Evolutionary conservation across 2,329 filamentous ascomycete species (phyloP).

Genomic region (Lecanoromycetidae sp.): DNA sequence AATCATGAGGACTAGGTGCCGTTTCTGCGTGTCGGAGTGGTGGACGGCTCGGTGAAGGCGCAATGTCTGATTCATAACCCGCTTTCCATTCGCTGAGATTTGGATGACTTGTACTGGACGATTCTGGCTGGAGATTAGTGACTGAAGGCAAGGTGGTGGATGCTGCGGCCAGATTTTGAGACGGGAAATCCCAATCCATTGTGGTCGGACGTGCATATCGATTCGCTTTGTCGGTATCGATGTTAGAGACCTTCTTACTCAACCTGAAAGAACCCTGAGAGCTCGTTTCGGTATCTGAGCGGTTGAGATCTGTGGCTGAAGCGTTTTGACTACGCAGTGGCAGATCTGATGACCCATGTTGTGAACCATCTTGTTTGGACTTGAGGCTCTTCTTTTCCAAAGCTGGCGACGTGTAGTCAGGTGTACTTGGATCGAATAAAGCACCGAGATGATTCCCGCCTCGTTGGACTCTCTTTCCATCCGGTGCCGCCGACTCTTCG

Average conservation of each 20-base stretch:
- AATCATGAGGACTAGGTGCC: neutral
- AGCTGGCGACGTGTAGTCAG: neutral
- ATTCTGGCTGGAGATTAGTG: too few relatives aligned
- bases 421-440: constrained; percentile 5
- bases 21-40: neutral
- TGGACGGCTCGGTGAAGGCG: neutral
- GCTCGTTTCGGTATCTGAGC: constrained; percentile 20
- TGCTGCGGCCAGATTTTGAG: neutral
- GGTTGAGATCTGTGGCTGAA: constrained; percentile 1
- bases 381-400: neutral
- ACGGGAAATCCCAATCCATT: constrained; percentile 2
- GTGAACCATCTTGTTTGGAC: neutral
- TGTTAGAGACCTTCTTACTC: constrained; percentile 45
- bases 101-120: too few relatives aligned
- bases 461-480: constrained; percentile 8
- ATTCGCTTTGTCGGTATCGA: constrained; percentile 45
- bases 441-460: constrained; percentile 9
- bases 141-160: too few relatives aligned
- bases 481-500: neutral
- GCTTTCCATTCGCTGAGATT: too few relatives aligned
- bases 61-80: neutral
- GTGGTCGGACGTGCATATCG: constrained; percentile 1
- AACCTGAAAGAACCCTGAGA: constrained; percentile 31
- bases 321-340: constrained; percentile 30
- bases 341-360: constrained; percentile 12